These are phyloP conservation scores for Lepraria neglecta DNA, from an alignment of 495 filamentous ascomycete genomes.

Conservation along the genomic window DNA sequence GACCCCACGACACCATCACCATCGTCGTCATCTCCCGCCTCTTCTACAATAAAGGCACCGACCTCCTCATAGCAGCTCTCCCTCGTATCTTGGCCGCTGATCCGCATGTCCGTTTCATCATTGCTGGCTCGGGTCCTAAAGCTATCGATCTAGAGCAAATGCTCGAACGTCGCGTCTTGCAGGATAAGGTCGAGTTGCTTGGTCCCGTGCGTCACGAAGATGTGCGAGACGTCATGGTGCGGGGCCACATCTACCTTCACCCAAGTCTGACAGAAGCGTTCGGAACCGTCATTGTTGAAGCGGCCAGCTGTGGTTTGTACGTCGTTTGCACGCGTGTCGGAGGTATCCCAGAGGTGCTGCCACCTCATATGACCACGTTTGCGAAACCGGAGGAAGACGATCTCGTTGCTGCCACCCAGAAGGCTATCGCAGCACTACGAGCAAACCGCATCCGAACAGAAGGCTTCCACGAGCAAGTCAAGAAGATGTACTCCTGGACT, in stretches of 20 bases:
- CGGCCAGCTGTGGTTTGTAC: constrained; percentile 88
- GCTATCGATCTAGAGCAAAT: constrained; percentile 97
- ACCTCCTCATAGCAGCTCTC: constrained; percentile 88
- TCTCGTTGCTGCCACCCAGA: constrained; percentile 71
- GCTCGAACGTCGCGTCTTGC: constrained; percentile 90
- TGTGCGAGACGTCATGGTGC: constrained; percentile 96
- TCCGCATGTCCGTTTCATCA: constrained; percentile 93
- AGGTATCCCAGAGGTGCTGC: constrained; percentile 92
- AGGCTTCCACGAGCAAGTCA: constrained; percentile 91
- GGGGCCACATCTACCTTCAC: constrained; percentile 94
- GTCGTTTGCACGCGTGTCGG: constrained; percentile 95
- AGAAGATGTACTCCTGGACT: constrained; percentile 96
- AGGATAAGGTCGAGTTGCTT: constrained; percentile 86
- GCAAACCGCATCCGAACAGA: constrained; percentile 82
- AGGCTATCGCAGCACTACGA: constrained; percentile 73
- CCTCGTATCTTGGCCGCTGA: constrained; percentile 83
- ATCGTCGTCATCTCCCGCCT: constrained; percentile 96
- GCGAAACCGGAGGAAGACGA: constrained; percentile 91
- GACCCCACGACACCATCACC: constrained; percentile 80
- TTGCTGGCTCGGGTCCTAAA: constrained; percentile 90
- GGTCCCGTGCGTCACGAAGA: constrained; percentile 92
- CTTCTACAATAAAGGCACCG: constrained; percentile 98
- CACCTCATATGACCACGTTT: constrained; percentile 89
- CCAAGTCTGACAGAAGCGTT: constrained; percentile 94
- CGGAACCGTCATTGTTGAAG: constrained; percentile 95